phyloP scores from a whole-genome alignment of 176 grass and related monocot species.

The Oryza officinalis region DNA sequence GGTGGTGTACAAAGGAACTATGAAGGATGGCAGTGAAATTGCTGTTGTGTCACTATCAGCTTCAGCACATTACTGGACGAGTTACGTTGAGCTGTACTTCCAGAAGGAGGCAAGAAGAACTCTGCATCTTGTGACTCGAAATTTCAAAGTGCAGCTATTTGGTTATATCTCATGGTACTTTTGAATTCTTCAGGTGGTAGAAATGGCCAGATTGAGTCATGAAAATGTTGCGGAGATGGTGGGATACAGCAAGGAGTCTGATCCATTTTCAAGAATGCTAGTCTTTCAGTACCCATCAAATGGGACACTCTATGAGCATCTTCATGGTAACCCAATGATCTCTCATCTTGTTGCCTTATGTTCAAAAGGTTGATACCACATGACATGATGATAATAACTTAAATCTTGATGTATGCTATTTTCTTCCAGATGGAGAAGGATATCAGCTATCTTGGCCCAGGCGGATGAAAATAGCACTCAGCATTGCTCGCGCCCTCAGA shows the following conservation, averaged over 20 bases:
- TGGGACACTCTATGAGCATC: constrained; percentile 86
- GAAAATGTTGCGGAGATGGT: constrained; percentile 72
- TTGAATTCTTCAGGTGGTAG: constrained; percentile 62
- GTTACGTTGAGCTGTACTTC: constrained; percentile 78
- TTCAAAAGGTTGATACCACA: not conserved
- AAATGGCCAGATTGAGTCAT: constrained; percentile 64
- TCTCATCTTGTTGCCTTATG: not conserved
- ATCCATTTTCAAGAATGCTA: constrained; percentile 86
- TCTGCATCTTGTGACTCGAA: not conserved
- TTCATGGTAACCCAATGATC: constrained; percentile 56
- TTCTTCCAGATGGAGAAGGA: constrained; percentile 70
- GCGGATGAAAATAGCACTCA: constrained; percentile 70
- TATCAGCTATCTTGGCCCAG: constrained; percentile 86
- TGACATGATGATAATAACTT: not conserved
- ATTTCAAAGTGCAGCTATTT: not conserved
- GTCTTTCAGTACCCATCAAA: constrained; percentile 90
- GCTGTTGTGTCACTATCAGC: constrained; percentile 75
- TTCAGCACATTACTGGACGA: constrained; percentile 73
- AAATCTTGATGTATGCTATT: not conserved
- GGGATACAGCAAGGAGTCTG: constrained; percentile 81
- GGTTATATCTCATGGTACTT: not conserved
- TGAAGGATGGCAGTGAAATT: constrained; percentile 82
- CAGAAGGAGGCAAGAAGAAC: constrained; percentile 62
- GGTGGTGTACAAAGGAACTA: constrained; percentile 84
- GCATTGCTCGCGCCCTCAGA: constrained; percentile 65